Conservation (phyloP, 1,139 yeast genomes). For the Protomyces inundatus region DNA sequence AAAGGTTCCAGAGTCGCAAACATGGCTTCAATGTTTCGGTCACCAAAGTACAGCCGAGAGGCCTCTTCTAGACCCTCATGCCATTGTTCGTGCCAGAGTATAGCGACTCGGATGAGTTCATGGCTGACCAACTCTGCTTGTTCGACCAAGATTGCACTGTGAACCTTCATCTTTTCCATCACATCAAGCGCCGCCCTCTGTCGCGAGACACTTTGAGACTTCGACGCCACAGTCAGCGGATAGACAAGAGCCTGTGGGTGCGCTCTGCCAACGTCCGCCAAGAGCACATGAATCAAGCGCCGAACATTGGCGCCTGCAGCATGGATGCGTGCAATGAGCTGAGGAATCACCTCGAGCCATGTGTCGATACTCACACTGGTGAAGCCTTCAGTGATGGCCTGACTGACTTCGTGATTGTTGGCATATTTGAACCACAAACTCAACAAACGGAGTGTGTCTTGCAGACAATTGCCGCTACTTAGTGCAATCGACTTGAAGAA, state of each 20-base stretch:
- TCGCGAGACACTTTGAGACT: constrained; percentile 83
- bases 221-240: constrained; percentile 93
- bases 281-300: constrained; percentile 66
- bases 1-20: constrained; percentile 83
- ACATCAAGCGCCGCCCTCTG: constrained; percentile 89
- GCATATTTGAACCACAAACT: constrained; percentile 97
- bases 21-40: constrained; percentile 92
- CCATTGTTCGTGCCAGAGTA: constrained; percentile 97
- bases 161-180: constrained; percentile 85
- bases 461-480: constrained; percentile 79
- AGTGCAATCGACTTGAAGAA: constrained; percentile 91
- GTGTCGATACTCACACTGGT: constrained; percentile 83
- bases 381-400: constrained; percentile 87
- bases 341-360: constrained; percentile 95
- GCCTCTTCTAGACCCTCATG: constrained; percentile 97
- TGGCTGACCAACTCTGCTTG: constrained; percentile 93
- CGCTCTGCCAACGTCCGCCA: constrained; percentile 84
- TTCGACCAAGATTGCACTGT: constrained; percentile 75
- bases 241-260: constrained; percentile 97
- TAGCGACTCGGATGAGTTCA: constrained; percentile 90
- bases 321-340: constrained; percentile 89
- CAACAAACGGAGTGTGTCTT: constrained; percentile 81
- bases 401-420: constrained; percentile 84
- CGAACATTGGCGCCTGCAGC: constrained; percentile 88
- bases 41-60: constrained; percentile 86